phyloP scores from a whole-genome alignment of 2,329 filamentous ascomycete genomes.

The Neocatenulostroma microsporum region DNA sequence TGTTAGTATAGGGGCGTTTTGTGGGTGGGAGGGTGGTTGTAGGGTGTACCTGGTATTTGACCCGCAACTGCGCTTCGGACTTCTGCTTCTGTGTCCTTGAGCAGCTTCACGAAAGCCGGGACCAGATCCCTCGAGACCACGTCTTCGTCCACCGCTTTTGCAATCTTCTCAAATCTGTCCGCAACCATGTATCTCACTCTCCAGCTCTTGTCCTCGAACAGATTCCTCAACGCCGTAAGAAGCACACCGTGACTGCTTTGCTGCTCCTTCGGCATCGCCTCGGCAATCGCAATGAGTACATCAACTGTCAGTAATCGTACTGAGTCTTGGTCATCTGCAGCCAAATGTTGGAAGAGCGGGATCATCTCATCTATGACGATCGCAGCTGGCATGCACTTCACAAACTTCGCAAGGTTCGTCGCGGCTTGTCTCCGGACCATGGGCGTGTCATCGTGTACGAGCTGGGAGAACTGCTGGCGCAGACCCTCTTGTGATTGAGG shows the following conservation, averaged over 20 bases:
- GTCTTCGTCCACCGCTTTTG: conserved; percentile 96
- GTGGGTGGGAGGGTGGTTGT: background rate
- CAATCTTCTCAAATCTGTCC: conserved; percentile 98
- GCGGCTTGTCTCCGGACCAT: conserved; percentile 98
- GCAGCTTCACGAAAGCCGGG: conserved; percentile 90
- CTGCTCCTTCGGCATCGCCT: conserved; percentile 96
- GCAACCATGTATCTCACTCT: conserved; percentile 98
- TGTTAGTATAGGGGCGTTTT: conserved; percentile 14
- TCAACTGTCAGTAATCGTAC: conserved; percentile 93
- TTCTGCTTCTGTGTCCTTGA: conserved; percentile 97
- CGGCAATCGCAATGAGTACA: conserved; percentile 90
- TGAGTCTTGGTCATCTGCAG: conserved; percentile 94
- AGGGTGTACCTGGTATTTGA: conserved; percentile 71
- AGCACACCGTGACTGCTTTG: conserved; percentile 93
- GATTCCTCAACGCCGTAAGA: conserved; percentile 76
- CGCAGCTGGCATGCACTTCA: conserved; percentile 88
- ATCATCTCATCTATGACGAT: conserved; percentile 99
- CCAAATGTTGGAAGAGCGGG: conserved; percentile 93
- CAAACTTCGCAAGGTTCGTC: conserved; percentile 93
- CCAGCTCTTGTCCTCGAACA: conserved; percentile 99
- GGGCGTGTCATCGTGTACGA: conserved; percentile 96
- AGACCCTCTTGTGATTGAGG: conserved; percentile 83
- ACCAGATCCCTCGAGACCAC: conserved; percentile 90
- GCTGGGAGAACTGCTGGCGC: conserved; percentile 79
- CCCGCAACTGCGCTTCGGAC: conserved; percentile 94